Evolutionary conservation across 768 basidiomycete species (phyloP), one percentile per base, ranked within the genome.

Genomic region (Hemileccinum rubropunctum): DNA sequence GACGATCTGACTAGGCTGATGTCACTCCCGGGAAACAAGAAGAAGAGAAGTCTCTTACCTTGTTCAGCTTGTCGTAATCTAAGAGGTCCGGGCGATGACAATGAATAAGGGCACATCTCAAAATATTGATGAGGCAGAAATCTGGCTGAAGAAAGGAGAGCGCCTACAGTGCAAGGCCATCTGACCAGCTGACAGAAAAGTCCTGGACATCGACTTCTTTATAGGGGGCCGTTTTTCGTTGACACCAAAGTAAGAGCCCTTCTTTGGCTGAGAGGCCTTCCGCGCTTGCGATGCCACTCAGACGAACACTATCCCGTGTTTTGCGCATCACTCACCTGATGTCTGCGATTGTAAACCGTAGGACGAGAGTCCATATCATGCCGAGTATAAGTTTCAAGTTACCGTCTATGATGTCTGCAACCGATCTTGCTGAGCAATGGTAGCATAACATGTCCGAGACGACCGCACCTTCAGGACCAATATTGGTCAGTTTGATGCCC

Each of bases 251-350:
- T 4, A 99, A 74, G 11, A 99, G 78, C 30, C 97, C 97, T 64
- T 98, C 97, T 70, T 98, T 97, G 1, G 97, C 97, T 10, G 94
- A 94, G n/a, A 98, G 80, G 49, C 97, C 97, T 73, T 98, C 97
- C 77, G 95, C 93, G 60, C 95, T 98, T 66, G 57, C 50, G 45
- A 23, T 23, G 45, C 51, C 50, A 44, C 46, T 61, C 41, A 56
- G 52, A 39, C 42, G 15, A 45, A 8, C 35, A 39, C 45, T 23
- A 45, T 43, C 27, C 23, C 38, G 37, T 10, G 30, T 26, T n/a
- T 32, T 30, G 39, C 13, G 26, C 30, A 49, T 20, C 23, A 72
- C 83, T 52, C 56, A 94, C 95, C 86, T 97, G 74, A 99, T 98
- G 60, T 95, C 94, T 20, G 97, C 95, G 56, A 99, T 98, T 6